Conservation (phyloP, 2,329 filamentous ascomycete species). For the Coniella vitis region DNA sequence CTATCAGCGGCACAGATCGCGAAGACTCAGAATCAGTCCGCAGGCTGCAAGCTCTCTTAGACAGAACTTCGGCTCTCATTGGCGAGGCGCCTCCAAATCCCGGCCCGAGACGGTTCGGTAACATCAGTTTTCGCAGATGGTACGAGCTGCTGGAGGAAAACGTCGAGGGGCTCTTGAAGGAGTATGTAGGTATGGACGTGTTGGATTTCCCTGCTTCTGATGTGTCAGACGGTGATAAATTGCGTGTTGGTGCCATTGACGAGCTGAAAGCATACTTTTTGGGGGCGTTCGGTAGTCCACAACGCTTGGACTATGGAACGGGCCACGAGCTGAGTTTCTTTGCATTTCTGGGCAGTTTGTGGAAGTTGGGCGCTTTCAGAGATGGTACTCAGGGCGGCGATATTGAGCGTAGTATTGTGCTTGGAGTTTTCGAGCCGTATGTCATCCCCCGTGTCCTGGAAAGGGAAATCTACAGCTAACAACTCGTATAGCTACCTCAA, state of each 20-base stretch:
- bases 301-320: conserved; percentile 90
- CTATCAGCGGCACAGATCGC: conserved; percentile 31
- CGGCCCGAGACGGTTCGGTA: conserved; percentile 85
- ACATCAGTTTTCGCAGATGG: conserved; percentile 85
- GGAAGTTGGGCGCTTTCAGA: conserved; percentile 79
- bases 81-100: conserved; percentile 76
- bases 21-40: conserved; percentile 50
- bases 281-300: conserved; percentile 79
- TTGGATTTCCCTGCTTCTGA: conserved; percentile 20
- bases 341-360: conserved; percentile 81
- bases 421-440: conserved; percentile 76
- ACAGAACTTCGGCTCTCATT: conserved; percentile 58
- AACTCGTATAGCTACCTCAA: conserved; percentile 57
- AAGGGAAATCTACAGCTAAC: conserved; percentile 8
- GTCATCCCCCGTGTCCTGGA: conserved; percentile 27
- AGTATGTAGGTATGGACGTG: conserved; percentile 42
- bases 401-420: conserved; percentile 71
- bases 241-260: conserved; percentile 26
- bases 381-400: conserved; percentile 44
- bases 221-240: conserved; percentile 6
- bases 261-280: conserved; percentile 77
- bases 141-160: conserved; percentile 59
- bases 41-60: conserved; percentile 60
- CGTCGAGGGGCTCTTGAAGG: conserved; percentile 47
- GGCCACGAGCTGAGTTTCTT: conserved; percentile 94